Evolutionary conservation across 352 stramenopile genomes (phyloP), one percentile per base, ranked within the genome.

Genomic region (Pythium biforme): DNA sequence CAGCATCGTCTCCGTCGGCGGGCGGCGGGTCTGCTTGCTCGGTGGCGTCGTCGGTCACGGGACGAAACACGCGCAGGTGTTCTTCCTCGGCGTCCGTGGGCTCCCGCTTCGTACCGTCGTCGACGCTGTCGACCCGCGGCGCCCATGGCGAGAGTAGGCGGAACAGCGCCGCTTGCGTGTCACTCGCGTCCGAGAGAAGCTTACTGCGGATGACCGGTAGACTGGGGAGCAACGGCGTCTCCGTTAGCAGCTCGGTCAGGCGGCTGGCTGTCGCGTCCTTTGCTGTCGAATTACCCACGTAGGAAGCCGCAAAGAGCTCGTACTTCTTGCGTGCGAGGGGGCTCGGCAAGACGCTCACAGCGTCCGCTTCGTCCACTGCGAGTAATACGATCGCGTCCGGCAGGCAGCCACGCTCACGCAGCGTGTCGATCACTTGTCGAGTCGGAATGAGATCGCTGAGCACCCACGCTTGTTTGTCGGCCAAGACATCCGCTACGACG

Each of bases 341-440:
- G 7, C 5, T 66, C 23, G 6, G 51, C 31, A 45, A 48, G 34
- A 41, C 5, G 11, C 27, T 7, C 25, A 25, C 15, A 19, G 57
- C 48, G 46, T 57, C 53, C n/a, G 34, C 50, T 27, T 81, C 69
- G 6, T 45, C 58, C 17, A 65, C 63, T 26, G 82, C 66, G 14
- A 89, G 41, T 1, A 80, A 12, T n/a, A 89, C 58, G 51, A 89
- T 71, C 8, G 63, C 46, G 14, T 92, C 75, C 19, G 81, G 81
- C 3, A 86, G 75, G 31, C 74, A 83, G n/a, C 52, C 49, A 33
- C 67, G 68, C 29, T 84, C 68, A 14, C 77, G 65, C 2, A 92
- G 54, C 12, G 64, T 66, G 9, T 65, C 64, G 19, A 83, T 43
- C 0, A 70, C 66, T 3, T 85, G 75, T 20, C 31, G 48, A 15